Evolutionary conservation across 331 rosid genomes (phyloP).

Genomic region (Rhamnella rubrinervis): DNA sequence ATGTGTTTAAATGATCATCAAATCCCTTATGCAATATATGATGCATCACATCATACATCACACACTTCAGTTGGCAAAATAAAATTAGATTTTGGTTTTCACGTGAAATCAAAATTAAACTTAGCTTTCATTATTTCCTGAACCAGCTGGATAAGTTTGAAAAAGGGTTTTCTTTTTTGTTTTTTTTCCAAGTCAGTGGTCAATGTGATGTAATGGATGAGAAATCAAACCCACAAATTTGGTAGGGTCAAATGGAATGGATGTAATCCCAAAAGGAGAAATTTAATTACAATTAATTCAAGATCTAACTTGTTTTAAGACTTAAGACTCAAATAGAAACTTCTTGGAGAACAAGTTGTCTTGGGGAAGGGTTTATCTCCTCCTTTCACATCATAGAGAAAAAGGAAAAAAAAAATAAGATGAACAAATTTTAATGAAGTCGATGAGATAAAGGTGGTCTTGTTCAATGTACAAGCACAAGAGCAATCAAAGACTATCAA

Average conservation of each 20-base stretch:
- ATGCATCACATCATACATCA: constrained; percentile 17
- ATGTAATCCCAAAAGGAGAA: not conserved
- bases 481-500: not conserved
- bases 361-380: too few relatives aligned
- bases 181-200: constrained; percentile 20
- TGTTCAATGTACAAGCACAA: constrained; percentile 18
- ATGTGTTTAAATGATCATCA: too few relatives aligned
- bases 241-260: not conserved
- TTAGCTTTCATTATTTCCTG: constrained; percentile 11
- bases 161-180: not conserved
- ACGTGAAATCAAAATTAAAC: constrained; percentile 7
- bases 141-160: not conserved
- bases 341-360: too few relatives aligned
- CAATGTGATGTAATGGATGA: constrained; percentile 17
- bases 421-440: too few relatives aligned
- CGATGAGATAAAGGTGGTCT: not conserved
- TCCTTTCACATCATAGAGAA: too few relatives aligned
- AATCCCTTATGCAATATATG: too few relatives aligned
- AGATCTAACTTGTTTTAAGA: too few relatives aligned
- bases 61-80: not conserved
- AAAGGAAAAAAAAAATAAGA: too few relatives aligned
- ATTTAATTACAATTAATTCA: too few relatives aligned
- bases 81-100: not conserved
- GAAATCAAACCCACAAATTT: not conserved
- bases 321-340: too few relatives aligned